Conservation (phyloP, 2,329 filamentous ascomycete genomes). For the Cladosporium austrohemisphaericum region DNA sequence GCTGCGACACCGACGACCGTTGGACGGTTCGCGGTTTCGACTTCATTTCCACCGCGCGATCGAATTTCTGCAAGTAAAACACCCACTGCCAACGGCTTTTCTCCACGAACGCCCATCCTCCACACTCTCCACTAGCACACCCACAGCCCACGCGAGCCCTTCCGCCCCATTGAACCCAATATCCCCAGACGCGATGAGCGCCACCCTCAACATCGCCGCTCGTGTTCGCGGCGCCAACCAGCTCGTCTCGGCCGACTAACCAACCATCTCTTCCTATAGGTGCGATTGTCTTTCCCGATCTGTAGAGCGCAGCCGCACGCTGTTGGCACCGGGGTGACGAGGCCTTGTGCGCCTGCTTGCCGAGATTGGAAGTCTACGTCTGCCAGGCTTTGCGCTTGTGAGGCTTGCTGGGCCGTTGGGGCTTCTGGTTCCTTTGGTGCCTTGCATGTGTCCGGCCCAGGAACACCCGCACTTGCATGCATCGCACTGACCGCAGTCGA, state of each 20-base stretch:
- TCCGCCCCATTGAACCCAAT: background rate
- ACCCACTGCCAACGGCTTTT: slow-evolving; percentile 2
- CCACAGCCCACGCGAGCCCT: slow-evolving; percentile 3
- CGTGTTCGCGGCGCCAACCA: slow-evolving; percentile 3
- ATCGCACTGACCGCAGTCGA: slow-evolving; percentile 2
- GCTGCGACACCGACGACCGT: slow-evolving; percentile 7
- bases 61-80: background rate
- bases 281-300: background rate
- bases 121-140: background rate
- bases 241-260: background rate
- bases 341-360: slow-evolving; percentile 9
- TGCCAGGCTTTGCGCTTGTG: slow-evolving; percentile 7
- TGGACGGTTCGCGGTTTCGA: slow-evolving; percentile 1
- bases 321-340: slow-evolving; percentile 1
- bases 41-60: slow-evolving; percentile 6
- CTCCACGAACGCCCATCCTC: slow-evolving; percentile 2
- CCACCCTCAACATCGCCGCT: slow-evolving; percentile 10
- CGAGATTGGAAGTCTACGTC: slow-evolving; percentile 1
- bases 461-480: slow-evolving; percentile 14
- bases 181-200: slow-evolving; percentile 12
- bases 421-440: background rate
- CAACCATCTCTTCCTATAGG: slow-evolving; percentile 1
- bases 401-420: slow-evolving; percentile 5
- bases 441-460: slow-evolving; percentile 14
- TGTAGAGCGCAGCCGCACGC: background rate